phyloP scores from a whole-genome alignment of 192 early-diverging fungal genomes.

The Lunasporangiospora selenospora region DNA sequence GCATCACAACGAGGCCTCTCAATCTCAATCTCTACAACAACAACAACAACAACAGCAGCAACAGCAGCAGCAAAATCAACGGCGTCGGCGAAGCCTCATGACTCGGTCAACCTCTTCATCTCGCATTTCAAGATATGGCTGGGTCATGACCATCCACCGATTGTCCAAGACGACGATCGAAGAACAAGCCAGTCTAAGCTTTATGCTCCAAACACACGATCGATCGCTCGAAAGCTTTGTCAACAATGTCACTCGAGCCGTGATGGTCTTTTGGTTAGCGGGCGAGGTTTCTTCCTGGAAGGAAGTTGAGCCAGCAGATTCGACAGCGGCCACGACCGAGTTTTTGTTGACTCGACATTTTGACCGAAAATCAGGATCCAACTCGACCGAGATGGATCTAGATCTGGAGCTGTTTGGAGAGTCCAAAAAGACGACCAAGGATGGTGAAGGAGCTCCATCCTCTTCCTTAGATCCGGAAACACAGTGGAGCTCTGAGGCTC shows the following conservation, averaged over 20 bases:
- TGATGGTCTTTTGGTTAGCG: conserved; percentile 43
- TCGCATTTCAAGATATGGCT: conserved; percentile 41
- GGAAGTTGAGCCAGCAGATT: conserved; percentile 28
- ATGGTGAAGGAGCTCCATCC: conserved; percentile 4
- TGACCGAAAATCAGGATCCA: no score
- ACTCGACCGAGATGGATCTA: neutral
- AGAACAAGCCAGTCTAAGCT: conserved; percentile 37
- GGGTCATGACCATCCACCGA: conserved; percentile 45
- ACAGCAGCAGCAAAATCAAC: conserved; percentile 4
- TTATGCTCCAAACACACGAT: conserved; percentile 45
- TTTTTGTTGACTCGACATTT: conserved; percentile 39
- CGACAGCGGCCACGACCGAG: conserved; percentile 16
- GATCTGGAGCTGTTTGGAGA: conserved; percentile 12
- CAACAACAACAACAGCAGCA: neutral
- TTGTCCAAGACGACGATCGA: conserved; percentile 39
- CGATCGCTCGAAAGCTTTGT: conserved; percentile 41
- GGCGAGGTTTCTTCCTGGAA: conserved; percentile 36
- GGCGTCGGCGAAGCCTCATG: conserved; percentile 14
- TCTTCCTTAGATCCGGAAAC: no score
- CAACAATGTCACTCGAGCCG: conserved; percentile 30
- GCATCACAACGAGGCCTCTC: neutral
- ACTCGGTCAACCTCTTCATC: conserved; percentile 29
- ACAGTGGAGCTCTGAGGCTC: no score
- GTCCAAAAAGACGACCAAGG: neutral
- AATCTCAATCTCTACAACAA: neutral